Conservation (phyloP, 495 filamentous ascomycete species). For the Aspergillus kassunensis region DNA sequence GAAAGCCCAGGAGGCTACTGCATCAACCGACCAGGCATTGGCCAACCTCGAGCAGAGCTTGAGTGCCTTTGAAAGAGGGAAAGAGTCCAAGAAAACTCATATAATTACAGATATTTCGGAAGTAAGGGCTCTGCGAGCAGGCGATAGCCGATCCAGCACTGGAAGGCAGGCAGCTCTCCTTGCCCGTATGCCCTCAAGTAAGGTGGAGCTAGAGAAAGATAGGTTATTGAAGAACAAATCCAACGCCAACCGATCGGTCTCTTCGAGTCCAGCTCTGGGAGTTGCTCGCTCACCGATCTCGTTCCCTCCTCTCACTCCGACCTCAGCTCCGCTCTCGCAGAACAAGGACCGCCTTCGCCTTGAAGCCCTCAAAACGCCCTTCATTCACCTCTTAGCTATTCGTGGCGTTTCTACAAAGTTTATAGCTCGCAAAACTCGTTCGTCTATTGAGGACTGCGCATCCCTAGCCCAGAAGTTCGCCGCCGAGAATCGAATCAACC, state of each 20-base stretch:
- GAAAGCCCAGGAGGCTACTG: conserved; percentile 51
- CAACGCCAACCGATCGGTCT: conserved; percentile 53
- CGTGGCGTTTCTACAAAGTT: conserved; percentile 55
- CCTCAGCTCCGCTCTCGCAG: conserved; percentile 50
- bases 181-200: conserved; percentile 30
- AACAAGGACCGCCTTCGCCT: conserved; percentile 49
- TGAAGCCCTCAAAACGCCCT: conserved; percentile 51
- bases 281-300: conserved; percentile 41
- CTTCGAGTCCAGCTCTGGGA: conserved; percentile 60
- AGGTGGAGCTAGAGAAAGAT: conserved; percentile 44
- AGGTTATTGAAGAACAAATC: conserved; percentile 34
- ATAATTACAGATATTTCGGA: conserved; percentile 38
- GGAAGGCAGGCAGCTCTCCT: conserved; percentile 21
- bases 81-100: conserved; percentile 51
- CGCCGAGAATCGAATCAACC: conserved; percentile 56
- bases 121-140: conserved; percentile 33
- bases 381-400: conserved; percentile 70
- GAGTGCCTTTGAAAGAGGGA: conserved; percentile 45
- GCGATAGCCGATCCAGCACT: conserved; percentile 23
- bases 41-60: conserved; percentile 55
- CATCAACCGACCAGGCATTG: conserved; percentile 48
- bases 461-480: conserved; percentile 51
- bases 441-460: conserved; percentile 54
- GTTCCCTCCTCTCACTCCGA: conserved; percentile 33
- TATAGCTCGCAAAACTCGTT: conserved; percentile 53